These are phyloP conservation scores for Neopestalotiopsis clavispora DNA, from an alignment of 2,329 filamentous ascomycete genomes.

Conservation along the genomic window DNA sequence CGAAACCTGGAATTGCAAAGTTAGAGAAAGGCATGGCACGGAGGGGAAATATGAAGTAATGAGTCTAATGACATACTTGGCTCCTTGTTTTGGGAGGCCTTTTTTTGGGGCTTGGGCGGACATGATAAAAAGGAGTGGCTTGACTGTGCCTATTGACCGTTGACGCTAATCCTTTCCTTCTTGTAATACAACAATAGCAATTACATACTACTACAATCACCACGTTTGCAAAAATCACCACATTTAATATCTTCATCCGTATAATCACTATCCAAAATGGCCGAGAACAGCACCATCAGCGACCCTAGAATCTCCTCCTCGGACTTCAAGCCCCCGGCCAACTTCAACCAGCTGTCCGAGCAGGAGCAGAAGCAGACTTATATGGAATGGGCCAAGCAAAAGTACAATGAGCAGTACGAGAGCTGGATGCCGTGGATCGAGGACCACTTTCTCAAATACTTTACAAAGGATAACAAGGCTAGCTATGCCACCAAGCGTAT, in stretches of 20 bases:
- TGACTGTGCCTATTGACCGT: neutral
- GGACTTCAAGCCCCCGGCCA: slow-evolving; percentile 19
- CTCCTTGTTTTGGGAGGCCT: too few species aligned
- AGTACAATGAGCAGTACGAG: slow-evolving; percentile 76
- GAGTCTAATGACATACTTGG: neutral
- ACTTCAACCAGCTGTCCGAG: slow-evolving; percentile 18
- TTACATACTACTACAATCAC: neutral
- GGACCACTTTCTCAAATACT: slow-evolving; percentile 73
- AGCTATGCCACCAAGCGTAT: slow-evolving; percentile 72
- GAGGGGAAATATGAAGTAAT: neutral
- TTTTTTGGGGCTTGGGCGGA: neutral
- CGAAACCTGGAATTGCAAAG: slow-evolving; percentile 9
- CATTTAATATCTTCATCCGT: neutral
- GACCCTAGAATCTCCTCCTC: slow-evolving; percentile 7
- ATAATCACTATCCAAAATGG: neutral
- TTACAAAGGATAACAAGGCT: slow-evolving; percentile 78
- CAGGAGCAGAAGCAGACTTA: slow-evolving; percentile 23
- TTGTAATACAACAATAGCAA: neutral
- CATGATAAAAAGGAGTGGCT: neutral
- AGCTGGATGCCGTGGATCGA: slow-evolving; percentile 79
- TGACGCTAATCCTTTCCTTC: neutral
- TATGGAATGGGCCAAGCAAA: slow-evolving; percentile 64
- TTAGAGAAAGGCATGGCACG: neutral
- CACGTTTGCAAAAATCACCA: neutral
- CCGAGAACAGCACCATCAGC: slow-evolving; percentile 8